These are phyloP conservation scores for Metarhizium guizhouense DNA, from an alignment of 2,329 filamentous ascomycete genomes.

Conservation along the genomic window DNA sequence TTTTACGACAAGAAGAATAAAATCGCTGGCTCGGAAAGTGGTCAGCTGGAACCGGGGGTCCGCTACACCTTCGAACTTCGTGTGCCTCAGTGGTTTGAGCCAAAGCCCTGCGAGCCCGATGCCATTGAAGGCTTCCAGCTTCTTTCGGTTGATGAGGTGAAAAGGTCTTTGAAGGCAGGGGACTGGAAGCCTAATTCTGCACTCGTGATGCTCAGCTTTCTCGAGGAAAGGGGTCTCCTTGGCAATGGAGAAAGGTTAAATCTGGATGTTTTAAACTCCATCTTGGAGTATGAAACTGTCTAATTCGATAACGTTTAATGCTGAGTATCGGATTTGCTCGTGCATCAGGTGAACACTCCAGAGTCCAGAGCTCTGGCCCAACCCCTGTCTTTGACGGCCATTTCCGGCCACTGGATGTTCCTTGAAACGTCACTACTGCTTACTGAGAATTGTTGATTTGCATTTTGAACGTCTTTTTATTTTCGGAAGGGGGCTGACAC, in stretches of 20 bases:
- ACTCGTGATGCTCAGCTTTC: conserved; percentile 29
- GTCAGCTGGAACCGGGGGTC: conserved; percentile 28
- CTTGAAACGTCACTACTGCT: too few relatives aligned
- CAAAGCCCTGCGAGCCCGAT: conserved; percentile 15
- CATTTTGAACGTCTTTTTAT: too few relatives aligned
- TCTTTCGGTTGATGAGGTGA: conserved; percentile 20
- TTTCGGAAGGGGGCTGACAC: too few relatives aligned
- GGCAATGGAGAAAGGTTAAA: conserved; percentile 13
- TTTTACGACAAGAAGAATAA: conserved; percentile 26
- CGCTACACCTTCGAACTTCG: conserved; percentile 27
- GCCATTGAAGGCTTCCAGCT: conserved; percentile 20
- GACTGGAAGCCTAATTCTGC: conserved; percentile 31
- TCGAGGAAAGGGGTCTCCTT: conserved; percentile 20
- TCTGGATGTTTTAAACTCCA: background rate
- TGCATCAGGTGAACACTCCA: too few relatives aligned
- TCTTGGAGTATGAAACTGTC: background rate
- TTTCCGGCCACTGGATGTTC: too few relatives aligned
- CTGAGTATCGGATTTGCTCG: too few relatives aligned
- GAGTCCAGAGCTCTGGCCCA: too few relatives aligned
- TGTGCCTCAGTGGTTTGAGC: conserved; percentile 15
- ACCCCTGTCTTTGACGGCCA: too few relatives aligned
- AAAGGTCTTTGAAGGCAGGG: conserved; percentile 14
- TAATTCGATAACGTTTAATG: too few relatives aligned
- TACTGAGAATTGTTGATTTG: too few relatives aligned
- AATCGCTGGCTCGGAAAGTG: conserved; percentile 19